Base-by-base conservation (phyloP, 306 rosid species). In the Macrotyloma uniflorum region DNA sequence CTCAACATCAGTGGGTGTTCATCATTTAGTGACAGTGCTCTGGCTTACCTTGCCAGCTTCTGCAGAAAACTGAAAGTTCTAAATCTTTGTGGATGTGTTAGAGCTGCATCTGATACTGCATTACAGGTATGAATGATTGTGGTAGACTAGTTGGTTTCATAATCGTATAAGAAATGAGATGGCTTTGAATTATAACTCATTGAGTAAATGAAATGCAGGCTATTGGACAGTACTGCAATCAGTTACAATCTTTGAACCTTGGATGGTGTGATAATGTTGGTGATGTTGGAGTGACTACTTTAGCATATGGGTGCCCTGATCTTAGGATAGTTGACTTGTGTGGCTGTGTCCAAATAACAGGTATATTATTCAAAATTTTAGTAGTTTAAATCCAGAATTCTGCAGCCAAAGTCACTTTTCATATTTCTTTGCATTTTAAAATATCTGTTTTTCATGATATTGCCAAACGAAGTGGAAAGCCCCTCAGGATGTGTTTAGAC, bases 261-360 rank as follows among this genome's bases (percentile, higher is more conserved):
- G 99, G 99, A 49, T 96, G 99, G 99, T 96, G 99, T 20, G 97
- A 93, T 1, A 75, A 89, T 66, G 91, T 88, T 57, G 82, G 93
- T 38, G 99, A 96, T 70, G 91, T 71, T 59, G 99, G 99, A 78
- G 99, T 96, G 30, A 88, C 84, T 89, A 86, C 92, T 65, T 83
- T 96, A 74, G 98, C 98, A 3, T 19, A 81, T 40, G 98, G 99
- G 19, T 96, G 99, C 79, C 98, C 97, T 82, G 96, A 96, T 84
- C 96, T 96, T 33, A 81, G 94, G 80, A 84, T 58, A 43, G 81
- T 93, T 16, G 92, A 96, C 82, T 79, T 96, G 89, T 96, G 99
- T 40, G 97, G 96, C 43, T 96, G 99, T 74, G 81, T 90, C 54
- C 88, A 61, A 26, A 96, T 96, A 77, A 91, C 99, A 86, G 98